phyloP scores from a whole-genome alignment of 2,329 filamentous ascomycete genomes.

The Botrytis fabae region DNA sequence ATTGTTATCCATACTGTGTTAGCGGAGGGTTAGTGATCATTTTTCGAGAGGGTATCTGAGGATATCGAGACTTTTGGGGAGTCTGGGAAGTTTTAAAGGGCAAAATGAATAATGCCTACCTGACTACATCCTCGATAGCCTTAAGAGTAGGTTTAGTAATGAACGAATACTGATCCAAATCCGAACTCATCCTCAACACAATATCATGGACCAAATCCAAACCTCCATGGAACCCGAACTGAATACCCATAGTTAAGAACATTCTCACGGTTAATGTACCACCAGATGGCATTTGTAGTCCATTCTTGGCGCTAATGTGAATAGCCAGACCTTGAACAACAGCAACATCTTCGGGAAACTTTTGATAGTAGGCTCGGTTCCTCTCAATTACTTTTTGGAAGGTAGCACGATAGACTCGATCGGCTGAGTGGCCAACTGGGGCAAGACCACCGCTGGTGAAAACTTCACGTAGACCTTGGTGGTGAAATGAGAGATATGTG shows the following conservation, averaged over 20 bases:
- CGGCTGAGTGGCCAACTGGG: conserved; percentile 68
- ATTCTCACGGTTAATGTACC: conserved; percentile 70
- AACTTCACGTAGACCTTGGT: conserved; percentile 74
- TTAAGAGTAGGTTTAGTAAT: conserved; percentile 71
- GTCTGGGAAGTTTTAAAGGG: neutral
- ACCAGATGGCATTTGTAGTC: conserved; percentile 68
- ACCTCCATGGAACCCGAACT: conserved; percentile 77
- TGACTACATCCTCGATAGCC: conserved; percentile 59
- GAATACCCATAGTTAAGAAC: conserved; percentile 75
- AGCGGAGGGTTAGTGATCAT: neutral
- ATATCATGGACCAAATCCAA: conserved; percentile 73
- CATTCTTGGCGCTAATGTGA: conserved; percentile 55
- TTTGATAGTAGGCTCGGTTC: conserved; percentile 74
- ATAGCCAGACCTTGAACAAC: conserved; percentile 52
- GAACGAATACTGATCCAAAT: conserved; percentile 74
- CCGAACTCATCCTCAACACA: conserved; percentile 67
- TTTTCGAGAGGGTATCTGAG: neutral
- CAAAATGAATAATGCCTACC: neutral
- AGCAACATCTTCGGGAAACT: conserved; percentile 78
- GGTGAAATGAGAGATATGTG: conserved; percentile 80
- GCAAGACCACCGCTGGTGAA: conserved; percentile 85
- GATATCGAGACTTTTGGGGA: neutral
- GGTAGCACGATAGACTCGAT: conserved; percentile 72
- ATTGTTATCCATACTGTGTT: conserved; percentile 1
- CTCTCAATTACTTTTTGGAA: conserved; percentile 69